Base-by-base conservation (phyloP, 2,329 filamentous ascomycete genomes). In the Plenodomus tracheiphilus region DNA sequence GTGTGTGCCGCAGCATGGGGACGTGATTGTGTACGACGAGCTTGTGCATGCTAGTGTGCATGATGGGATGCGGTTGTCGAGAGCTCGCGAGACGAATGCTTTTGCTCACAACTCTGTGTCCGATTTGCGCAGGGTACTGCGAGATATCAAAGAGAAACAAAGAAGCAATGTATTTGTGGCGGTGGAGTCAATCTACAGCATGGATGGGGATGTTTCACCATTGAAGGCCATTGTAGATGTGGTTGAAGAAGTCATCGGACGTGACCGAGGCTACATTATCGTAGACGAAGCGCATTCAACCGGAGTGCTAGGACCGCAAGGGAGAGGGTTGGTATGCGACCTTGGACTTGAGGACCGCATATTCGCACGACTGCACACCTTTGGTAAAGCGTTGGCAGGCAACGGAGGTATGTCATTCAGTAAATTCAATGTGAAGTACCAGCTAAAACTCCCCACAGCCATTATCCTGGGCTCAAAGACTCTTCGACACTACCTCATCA, bases 31-130 rank as follows among this genome's bases (percentile, higher is more conserved):
- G 0, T 87, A 93, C 59, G 89, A 0, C 61, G 87, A 87, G 65
- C 76, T 87, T 25, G 84, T 93, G 13, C 89, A 94, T 61, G 89
- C 89, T 0, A 91, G 87, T 58, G 83, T 86, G 1, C 88, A 91
- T 50, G 88, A 92, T 65, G 89, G 60, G 0, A 89, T 92, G 85
- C 78, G 79, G 16, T 60, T 86, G 17, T 85, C 84, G 6, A 79
- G 86, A 1, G 85, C 84, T 0, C 70, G 61, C 0, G 69, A 60
- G 30, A 75, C 57, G 13, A 41, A 81, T 0, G 47, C 78, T 0
- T 89, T 90, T 53, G 58, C 64, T 11, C 87, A 89, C 59, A 87
- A 85, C 51, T 74, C 72, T 4, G 72, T 83, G 0, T 41, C 49
- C 0, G 65, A 62, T 19, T 53, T 78, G 28, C 48, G 58, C 17